phyloP scores from a whole-genome alignment of 208 protist species.

The Naegleria fowleri region DNA sequence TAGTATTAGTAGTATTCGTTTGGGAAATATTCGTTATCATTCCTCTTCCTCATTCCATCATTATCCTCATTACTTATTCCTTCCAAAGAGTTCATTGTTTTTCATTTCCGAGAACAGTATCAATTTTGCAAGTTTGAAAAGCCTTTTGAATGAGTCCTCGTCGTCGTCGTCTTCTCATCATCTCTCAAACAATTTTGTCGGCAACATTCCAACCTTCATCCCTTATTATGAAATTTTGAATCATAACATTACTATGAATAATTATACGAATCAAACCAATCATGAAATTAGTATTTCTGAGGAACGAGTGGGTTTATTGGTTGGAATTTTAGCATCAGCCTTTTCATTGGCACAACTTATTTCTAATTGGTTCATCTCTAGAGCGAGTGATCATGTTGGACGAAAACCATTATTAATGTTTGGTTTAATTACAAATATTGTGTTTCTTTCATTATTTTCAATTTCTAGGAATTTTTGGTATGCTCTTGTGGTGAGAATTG shows the following conservation, averaged over 20 bases:
- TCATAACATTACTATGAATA: no score
- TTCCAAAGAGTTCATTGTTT: no score
- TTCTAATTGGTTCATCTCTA: background rate
- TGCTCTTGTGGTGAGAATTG: background rate
- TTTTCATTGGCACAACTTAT: background rate
- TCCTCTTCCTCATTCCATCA: background rate
- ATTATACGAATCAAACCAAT: background rate
- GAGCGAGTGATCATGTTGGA: background rate
- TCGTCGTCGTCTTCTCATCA: no score
- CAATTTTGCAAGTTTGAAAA: background rate
- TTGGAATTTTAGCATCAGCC: background rate
- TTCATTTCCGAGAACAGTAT: no score
- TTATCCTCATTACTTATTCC: no score
- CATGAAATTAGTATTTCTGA: background rate
- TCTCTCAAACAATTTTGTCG: background rate
- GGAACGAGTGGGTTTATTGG: background rate
- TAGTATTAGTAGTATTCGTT: no score
- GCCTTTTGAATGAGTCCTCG: no score
- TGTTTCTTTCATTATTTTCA: background rate
- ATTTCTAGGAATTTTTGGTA: background rate
- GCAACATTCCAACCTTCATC: no score
- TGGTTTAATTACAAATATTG: background rate
- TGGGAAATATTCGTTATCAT: no score
- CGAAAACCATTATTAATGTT: background rate
- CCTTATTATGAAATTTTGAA: no score